Percentiles rank a stretch among this genome's conserved stretches.
Conservation (phyloP, 2,329 filamentous ascomycete species). For the Neodidymelliopsis sp. region DNA sequence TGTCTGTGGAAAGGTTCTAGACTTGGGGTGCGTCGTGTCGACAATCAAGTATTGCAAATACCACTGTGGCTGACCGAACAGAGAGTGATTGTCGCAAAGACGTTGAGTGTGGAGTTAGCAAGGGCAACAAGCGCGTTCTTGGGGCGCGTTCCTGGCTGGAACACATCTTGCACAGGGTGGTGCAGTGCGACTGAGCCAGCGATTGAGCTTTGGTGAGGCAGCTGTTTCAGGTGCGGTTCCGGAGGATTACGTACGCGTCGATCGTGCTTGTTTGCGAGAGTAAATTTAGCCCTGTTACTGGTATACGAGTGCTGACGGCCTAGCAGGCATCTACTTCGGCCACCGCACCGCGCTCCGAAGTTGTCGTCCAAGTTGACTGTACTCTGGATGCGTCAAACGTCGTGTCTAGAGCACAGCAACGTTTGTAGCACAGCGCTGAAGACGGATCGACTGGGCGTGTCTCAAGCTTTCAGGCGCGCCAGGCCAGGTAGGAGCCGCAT, state of each 20-base stretch:
- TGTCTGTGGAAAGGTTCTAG: not conserved
- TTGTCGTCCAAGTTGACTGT: too few relatives aligned
- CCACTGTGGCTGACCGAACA: slow-evolving; percentile 9
- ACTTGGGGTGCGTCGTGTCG: not conserved
- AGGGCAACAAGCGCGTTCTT: not conserved
- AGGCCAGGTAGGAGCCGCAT: slow-evolving; percentile 6
- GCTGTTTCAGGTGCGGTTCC: slow-evolving; percentile 13
- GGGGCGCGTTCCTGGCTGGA: not conserved
- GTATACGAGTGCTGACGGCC: slow-evolving; percentile 19
- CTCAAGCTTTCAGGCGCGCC: not conserved
- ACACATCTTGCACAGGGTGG: slow-evolving; percentile 1
- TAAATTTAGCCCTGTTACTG: slow-evolving; percentile 20
- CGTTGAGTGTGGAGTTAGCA: not conserved
- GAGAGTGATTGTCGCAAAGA: not conserved
- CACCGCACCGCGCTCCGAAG: too few relatives aligned
- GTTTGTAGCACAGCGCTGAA: too few relatives aligned
- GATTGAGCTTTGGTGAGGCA: slow-evolving; percentile 1
- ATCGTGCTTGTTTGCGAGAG: slow-evolving; percentile 1
- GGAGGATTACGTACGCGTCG: slow-evolving; percentile 19
- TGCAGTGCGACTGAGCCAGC: slow-evolving; percentile 11
- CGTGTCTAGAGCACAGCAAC: too few relatives aligned
- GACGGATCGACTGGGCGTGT: not conserved
- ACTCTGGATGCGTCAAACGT: too few relatives aligned
- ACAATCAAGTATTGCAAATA: slow-evolving; percentile 8
- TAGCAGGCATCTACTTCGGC: not conserved